These are phyloP conservation scores for Cotoneaster glaucophyllus DNA, from an alignment of 306 rosid species.

Conservation along the genomic window DNA sequence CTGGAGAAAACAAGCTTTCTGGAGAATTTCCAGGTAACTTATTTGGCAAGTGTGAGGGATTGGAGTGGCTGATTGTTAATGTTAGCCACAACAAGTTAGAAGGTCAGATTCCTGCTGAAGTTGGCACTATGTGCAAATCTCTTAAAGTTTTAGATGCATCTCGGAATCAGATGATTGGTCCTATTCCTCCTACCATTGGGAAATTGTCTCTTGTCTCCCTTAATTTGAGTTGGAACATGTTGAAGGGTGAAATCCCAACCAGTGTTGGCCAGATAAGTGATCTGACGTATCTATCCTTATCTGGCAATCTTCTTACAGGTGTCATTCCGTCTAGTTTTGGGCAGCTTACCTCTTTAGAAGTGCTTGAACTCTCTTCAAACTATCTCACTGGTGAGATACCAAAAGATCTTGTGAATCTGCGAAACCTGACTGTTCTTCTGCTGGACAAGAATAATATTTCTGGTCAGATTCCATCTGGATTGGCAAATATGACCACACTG, in stretches of 20 bases:
- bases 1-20: slow-evolving; percentile 57
- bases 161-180: slow-evolving; percentile 56
- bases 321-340: slow-evolving; percentile 59
- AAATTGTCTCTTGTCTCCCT: slow-evolving; percentile 51
- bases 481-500: slow-evolving; percentile 66
- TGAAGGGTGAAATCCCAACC: slow-evolving; percentile 54
- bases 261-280: slow-evolving; percentile 50
- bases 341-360: slow-evolving; percentile 52
- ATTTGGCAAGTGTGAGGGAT: slow-evolving; percentile 54
- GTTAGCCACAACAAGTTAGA: slow-evolving; percentile 57
- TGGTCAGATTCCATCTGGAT: slow-evolving; percentile 75
- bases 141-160: slow-evolving; percentile 66
- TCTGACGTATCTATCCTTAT: slow-evolving; percentile 59
- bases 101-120: slow-evolving; percentile 45
- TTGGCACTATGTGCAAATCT: slow-evolving; percentile 52
- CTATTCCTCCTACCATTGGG: slow-evolving; percentile 43
- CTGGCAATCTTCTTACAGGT: slow-evolving; percentile 58
- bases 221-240: slow-evolving; percentile 62
- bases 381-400: slow-evolving; percentile 79
- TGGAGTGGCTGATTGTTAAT: slow-evolving; percentile 56
- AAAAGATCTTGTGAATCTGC: slow-evolving; percentile 46
- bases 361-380: slow-evolving; percentile 75
- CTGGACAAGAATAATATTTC: slow-evolving; percentile 70
- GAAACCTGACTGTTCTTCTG: slow-evolving; percentile 53
- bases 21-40: slow-evolving; percentile 53